Evolutionary conservation across 495 filamentous ascomycete genomes (phyloP), one percentile per base, ranked within the genome.

Genomic region (Wilcoxina mikolae): DNA sequence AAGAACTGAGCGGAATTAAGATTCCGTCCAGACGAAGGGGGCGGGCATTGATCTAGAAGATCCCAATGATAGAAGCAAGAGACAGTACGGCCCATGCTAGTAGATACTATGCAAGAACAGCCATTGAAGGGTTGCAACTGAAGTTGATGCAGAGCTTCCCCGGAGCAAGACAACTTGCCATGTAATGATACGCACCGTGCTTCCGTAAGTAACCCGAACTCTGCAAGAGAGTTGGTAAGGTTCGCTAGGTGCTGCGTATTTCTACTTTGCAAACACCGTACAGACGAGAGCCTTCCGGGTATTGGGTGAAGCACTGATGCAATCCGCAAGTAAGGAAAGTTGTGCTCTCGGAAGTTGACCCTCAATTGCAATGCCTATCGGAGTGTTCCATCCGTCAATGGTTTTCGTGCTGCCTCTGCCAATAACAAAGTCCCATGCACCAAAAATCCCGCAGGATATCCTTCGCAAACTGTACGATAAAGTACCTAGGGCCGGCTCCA

Each of bases 81-180:
- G 49, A 52, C 52, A 51, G 46, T 51, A 57, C 24, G 50, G 48
- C 33, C 27, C 28, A 29, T 25, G 51, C 17, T 51, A 42, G 20
- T 51, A 26, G 22, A n/a, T 26, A 35, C 39, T 39, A 56, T 58
- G 33, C 31, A 47, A 10, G 20, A 62, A 50, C 24, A 44, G 38
- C 31, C 33, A 45, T 53, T 64, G 60, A 64, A 64, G 61, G 35
- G 33, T 54, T 72, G 68, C 53, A 72, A 72, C 58, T 72, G 77
- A 58, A 51, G 72, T 62, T 62, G 22, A 57, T 52, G 55, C 38
- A 18, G 54, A 43, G 53, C 41, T 51, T 54, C 58, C 62, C 62
- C 45, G 62, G 62, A 61, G 62, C 62, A 57, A 65, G 56, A 65
- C 58, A 56, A 53, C 50, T 63, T 61, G 50, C 62, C 58, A 56